Percentiles rank a stretch among this genome's conserved stretches.
These are phyloP conservation scores for Aspergillus mulundensis DNA, from an alignment of 495 filamentous ascomycete species.

Conservation along the genomic window DNA sequence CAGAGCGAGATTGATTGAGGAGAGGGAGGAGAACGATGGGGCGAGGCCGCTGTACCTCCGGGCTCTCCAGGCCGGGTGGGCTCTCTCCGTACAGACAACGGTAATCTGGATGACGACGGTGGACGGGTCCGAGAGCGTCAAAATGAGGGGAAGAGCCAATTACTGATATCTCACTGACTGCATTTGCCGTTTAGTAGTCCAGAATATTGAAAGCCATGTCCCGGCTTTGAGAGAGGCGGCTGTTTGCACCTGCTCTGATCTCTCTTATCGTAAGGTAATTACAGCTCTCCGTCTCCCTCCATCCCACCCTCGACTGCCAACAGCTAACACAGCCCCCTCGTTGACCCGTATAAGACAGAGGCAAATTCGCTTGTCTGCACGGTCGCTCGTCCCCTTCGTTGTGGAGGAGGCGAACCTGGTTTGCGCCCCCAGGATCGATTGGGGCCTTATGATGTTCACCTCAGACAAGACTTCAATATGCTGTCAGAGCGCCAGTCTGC, in stretches of 20 bases:
- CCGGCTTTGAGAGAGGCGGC: neutral
- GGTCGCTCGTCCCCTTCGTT: neutral
- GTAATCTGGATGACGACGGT: conserved; percentile 7
- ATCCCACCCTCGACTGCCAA: neutral
- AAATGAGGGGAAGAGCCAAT: conserved; percentile 1
- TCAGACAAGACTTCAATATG: neutral
- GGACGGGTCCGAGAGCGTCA: conserved; percentile 13
- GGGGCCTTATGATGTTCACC: conserved; percentile 6
- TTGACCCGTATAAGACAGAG: neutral
- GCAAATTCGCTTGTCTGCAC: neutral
- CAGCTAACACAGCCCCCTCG: neutral
- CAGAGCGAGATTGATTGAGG: neutral
- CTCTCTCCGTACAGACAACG: conserved; percentile 2
- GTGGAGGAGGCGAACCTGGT: neutral
- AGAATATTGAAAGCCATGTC: neutral
- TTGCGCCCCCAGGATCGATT: conserved; percentile 5
- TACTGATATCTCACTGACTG: neutral
- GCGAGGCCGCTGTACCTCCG: conserved; percentile 10
- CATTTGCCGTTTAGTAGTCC: neutral
- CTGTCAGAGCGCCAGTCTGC: neutral
- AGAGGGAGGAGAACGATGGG: conserved; percentile 10
- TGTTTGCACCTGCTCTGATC: neutral
- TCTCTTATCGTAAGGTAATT: neutral
- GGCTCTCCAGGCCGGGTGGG: neutral
- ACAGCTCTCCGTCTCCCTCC: neutral